Evolutionary conservation across 805 yeast genomes (phyloP), one percentile per base, ranked within the genome.

Genomic region (Metschnikowia colocasiae): DNA sequence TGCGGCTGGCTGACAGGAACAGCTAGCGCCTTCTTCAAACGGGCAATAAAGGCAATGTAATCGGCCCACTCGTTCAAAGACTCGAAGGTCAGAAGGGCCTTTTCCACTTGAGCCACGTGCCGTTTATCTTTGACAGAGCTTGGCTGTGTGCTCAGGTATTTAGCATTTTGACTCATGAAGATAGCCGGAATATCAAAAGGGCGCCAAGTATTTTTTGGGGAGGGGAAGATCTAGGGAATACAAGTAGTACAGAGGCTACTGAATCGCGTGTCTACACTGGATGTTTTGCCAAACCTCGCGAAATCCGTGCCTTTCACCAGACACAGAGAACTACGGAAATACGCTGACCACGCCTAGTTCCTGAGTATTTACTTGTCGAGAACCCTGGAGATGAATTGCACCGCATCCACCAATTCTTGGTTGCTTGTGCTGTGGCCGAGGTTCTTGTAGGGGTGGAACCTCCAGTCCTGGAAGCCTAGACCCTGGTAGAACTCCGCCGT

Each of bases 21-120:
- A 48, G 59, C 69, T 34, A 91, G 65, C 0, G 95, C 83, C 61
- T 89, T 87, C 49, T 82, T 81, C 5, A 95, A 75, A 50, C 86
- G 81, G 2, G 92, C 82, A 38, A 95, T 71, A 62, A 88, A 91
- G 19, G 97, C 85, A 47, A 94, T 94, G 63, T 92, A 90, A 62
- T 94, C 99, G 12, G 99, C 98, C 99, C 99, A 94, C 69, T 94
- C 99, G 27, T 82, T 86, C 1, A 90, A 85, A 1, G 86, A 69
- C 44, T 88, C 96, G 69, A 92, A 92, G 16, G 80, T 73, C 6
- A 78, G 75, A 19, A 94, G 70, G 0, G 94, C 87, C 54, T 83
- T 79, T 44, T 86, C 92, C 10, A 92, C 76, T 48, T 76, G 81
- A n/a, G 79, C 73, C 18, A 74, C 69, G 59, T 82, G 85, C 50